These are phyloP conservation scores for Wallacemonas sp. DNA, from an alignment of 208 protist species.

Conservation along the genomic window DNA sequence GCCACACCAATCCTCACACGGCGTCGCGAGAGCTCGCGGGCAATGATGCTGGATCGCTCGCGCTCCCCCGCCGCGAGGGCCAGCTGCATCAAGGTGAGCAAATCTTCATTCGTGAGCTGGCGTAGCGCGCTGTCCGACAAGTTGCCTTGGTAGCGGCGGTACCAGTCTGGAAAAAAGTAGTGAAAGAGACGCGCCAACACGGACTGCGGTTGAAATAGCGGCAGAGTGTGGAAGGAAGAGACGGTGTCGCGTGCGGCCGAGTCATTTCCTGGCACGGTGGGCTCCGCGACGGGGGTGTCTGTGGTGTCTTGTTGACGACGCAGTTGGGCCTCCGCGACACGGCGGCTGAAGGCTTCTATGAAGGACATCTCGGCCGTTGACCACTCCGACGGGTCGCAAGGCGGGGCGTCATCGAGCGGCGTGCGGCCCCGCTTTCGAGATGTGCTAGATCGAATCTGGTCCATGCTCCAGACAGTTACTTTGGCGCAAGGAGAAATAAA, in stretches of 20 bases:
- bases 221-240: constrained; percentile 32
- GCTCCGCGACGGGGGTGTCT: background rate
- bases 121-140: constrained; percentile 22
- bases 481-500: no score
- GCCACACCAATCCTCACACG: constrained; percentile 18
- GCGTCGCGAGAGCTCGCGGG: constrained; percentile 67
- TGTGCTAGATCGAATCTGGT: no score
- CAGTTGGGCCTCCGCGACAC: background rate
- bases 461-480: no score
- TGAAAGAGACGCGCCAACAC: constrained; percentile 19
- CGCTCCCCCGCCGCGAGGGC: constrained; percentile 63
- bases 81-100: constrained; percentile 72
- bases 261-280: background rate
- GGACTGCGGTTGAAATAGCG: constrained; percentile 15
- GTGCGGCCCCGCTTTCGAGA: constrained; percentile 28
- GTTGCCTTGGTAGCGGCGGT: constrained; percentile 27
- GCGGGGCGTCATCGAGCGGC: constrained; percentile 61
- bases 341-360: constrained; percentile 31
- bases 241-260: background rate
- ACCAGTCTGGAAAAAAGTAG: constrained; percentile 42
- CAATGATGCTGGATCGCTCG: constrained; percentile 60
- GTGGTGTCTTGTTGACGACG: background rate
- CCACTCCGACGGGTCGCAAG: constrained; percentile 62
- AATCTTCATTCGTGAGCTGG: constrained; percentile 41
- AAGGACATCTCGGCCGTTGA: constrained; percentile 53